These are phyloP conservation scores for Colletotrichum paranaense DNA, from an alignment of 2,329 filamentous ascomycete genomes.

Conservation along the genomic window DNA sequence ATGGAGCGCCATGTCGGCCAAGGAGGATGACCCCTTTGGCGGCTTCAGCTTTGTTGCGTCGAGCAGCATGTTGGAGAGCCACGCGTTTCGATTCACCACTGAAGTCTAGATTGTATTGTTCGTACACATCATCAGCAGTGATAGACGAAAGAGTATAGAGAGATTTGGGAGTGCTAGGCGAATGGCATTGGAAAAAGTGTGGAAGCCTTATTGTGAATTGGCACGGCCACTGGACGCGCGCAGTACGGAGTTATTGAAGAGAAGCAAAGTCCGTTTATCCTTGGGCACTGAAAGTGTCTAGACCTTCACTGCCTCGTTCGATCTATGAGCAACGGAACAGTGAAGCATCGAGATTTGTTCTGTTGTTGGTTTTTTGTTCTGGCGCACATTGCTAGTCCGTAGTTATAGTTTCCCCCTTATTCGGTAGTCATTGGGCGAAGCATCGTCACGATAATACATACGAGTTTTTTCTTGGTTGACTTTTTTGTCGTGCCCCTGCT, in stretches of 20 bases:
- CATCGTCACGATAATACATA: not conserved
- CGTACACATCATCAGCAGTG: not conserved
- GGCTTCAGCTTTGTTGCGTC: slow-evolving; percentile 74
- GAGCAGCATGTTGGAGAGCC: slow-evolving; percentile 65
- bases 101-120: slow-evolving; percentile 14
- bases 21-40: slow-evolving; percentile 64
- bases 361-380: not conserved
- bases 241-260: slow-evolving; percentile 16
- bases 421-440: not conserved
- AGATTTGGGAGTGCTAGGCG: not conserved
- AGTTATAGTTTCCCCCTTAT: too few species aligned
- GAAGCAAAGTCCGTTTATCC: not conserved
- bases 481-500: not conserved
- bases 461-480: not conserved
- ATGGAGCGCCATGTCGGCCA: slow-evolving; percentile 49
- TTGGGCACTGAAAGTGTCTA: not conserved
- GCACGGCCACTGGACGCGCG: not conserved
- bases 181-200: slow-evolving; percentile 19
- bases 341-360: not conserved
- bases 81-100: slow-evolving; percentile 49
- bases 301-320: not conserved
- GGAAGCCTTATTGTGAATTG: not conserved
- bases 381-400: too few species aligned
- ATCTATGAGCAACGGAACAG: not conserved
- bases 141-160: not conserved